Conservation (phyloP, 805 yeast species). For the Saccharomycopsis schoenii region DNA sequence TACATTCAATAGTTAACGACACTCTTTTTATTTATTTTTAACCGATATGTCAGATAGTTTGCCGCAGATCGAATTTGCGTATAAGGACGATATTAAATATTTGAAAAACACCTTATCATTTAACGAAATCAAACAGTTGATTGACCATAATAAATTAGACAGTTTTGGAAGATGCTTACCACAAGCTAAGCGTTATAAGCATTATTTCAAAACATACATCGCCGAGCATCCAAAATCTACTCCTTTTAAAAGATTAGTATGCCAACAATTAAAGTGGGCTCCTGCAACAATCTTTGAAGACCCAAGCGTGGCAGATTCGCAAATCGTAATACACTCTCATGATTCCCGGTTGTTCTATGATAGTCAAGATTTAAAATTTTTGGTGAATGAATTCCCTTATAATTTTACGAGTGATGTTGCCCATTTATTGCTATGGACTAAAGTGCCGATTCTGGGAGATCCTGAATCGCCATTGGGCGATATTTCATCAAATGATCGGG, state of each 20-base stretch:
- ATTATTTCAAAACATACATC: conserved; percentile 4
- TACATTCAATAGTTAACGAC: too few species aligned
- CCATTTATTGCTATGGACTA: conserved; percentile 64
- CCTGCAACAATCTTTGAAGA: conserved; percentile 1
- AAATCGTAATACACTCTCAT: background rate
- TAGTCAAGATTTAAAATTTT: conserved; percentile 34
- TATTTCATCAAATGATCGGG: conserved; percentile 33
- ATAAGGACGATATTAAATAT: conserved; percentile 7
- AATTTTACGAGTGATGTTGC: conserved; percentile 39
- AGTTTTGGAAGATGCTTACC: conserved; percentile 9
- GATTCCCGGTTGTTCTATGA: conserved; percentile 32
- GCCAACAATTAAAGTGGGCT: conserved; percentile 15
- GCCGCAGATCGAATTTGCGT: background rate
- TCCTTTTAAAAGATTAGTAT: conserved; percentile 13
- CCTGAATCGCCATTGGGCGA: conserved; percentile 41
- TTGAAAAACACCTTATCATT: conserved; percentile 6
- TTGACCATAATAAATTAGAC: conserved; percentile 8
- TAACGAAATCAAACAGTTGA: conserved; percentile 6
- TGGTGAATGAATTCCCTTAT: conserved; percentile 60
- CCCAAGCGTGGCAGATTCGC: conserved; percentile 6
- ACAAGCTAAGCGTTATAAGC: conserved; percentile 4
- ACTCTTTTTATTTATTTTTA: too few species aligned
- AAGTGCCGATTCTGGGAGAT: conserved; percentile 44
- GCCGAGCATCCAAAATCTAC: background rate
- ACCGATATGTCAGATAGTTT: background rate